Conservation (phyloP, 495 filamentous ascomycete species). For the Neurospora cerealis region DNA sequence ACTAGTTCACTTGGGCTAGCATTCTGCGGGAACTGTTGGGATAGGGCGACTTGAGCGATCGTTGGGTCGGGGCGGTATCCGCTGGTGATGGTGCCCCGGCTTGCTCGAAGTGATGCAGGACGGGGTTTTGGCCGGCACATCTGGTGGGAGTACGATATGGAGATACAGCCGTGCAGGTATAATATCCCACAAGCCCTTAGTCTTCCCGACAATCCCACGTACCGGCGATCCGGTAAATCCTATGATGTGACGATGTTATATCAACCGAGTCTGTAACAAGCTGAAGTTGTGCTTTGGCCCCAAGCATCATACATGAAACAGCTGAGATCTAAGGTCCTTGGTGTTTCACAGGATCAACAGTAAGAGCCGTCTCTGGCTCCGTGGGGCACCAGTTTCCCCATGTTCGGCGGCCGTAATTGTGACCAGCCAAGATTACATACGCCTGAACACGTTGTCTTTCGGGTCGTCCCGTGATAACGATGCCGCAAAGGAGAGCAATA, state of each 20-base stretch:
- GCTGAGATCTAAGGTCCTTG: background rate
- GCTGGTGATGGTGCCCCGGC: background rate
- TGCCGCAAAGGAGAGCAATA: background rate
- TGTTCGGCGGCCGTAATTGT: background rate
- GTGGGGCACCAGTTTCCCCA: background rate
- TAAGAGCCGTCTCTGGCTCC: background rate
- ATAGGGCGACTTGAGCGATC: background rate
- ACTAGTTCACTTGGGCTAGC: background rate
- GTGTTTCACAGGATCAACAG: background rate
- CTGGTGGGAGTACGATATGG: background rate
- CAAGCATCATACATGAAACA: background rate
- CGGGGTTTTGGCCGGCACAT: background rate
- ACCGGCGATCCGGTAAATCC: background rate
- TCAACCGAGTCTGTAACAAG: background rate
- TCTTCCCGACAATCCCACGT: background rate
- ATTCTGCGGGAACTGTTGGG: background rate
- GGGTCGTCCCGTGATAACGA: background rate
- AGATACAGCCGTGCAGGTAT: background rate
- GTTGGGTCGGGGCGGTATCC: background rate
- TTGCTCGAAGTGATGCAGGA: background rate
- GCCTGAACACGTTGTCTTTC: background rate
- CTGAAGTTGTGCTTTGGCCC: background rate
- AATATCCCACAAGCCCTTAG: background rate
- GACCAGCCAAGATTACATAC: background rate
- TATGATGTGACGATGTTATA: background rate